phyloP scores from a whole-genome alignment of 805 yeast genomes.

The Kluyveromyces starmeri region DNA sequence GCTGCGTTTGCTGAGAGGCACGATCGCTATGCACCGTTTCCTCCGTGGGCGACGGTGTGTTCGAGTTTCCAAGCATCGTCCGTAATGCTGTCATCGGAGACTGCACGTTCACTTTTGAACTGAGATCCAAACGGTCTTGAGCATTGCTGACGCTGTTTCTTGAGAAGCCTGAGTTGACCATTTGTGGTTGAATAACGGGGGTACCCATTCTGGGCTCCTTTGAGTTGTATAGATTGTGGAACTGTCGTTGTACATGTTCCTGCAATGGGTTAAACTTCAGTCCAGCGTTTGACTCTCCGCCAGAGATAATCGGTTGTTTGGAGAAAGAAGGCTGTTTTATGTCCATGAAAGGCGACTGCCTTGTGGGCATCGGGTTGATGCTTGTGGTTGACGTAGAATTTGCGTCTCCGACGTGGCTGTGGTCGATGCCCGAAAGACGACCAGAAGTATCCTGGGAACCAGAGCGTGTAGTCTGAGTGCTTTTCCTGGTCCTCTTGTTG shows the following conservation, averaged over 20 bases:
- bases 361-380: background rate
- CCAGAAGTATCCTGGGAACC: no score
- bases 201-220: conserved; percentile 5
- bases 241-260: conserved; percentile 21
- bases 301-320: background rate
- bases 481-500: no score
- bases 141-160: background rate
- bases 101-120: background rate
- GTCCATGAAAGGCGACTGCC: conserved; percentile 3
- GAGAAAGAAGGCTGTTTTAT: background rate
- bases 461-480: no score
- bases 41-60: conserved; percentile 12
- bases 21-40: conserved; percentile 14
- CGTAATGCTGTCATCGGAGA: conserved; percentile 4
- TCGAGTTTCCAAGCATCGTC: conserved; percentile 1
- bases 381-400: conserved; percentile 1
- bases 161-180: conserved; percentile 3
- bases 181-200: conserved; percentile 4
- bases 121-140: background rate
- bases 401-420: no score
- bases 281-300: conserved; percentile 4
- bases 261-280: conserved; percentile 20
- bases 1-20: conserved; percentile 9
- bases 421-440: no score
- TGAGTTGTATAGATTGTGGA: conserved; percentile 16